A percentile compares a stretch with the other conserved stretches of the same genome.
Evolutionary conservation across 306 rosid species (phyloP).

Genomic region (Dicorynia guianensis): DNA sequence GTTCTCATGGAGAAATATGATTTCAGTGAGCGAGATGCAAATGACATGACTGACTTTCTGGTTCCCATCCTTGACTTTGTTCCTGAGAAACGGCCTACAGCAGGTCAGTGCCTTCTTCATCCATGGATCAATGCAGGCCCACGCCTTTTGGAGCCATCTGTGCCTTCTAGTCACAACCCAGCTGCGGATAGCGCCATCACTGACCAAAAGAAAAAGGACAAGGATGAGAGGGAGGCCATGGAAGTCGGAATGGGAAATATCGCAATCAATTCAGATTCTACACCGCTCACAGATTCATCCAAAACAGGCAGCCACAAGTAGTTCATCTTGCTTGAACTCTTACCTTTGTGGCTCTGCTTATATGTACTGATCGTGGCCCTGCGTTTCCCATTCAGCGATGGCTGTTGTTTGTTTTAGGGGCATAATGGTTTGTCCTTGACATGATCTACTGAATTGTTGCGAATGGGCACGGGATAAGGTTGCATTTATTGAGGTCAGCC

Average conservation of each 20-base stretch:
- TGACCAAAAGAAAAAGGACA: slow-evolving; percentile 67
- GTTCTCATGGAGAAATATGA: slow-evolving; percentile 91
- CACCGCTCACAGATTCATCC: slow-evolving; percentile 49
- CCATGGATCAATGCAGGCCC: slow-evolving; percentile 89
- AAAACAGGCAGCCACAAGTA: slow-evolving; percentile 49
- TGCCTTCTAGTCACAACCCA: slow-evolving; percentile 51
- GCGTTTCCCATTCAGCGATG: slow-evolving; percentile 25
- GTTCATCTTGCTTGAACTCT: slow-evolving; percentile 45
- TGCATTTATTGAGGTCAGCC: slow-evolving; percentile 26
- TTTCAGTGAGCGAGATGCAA: slow-evolving; percentile 84
- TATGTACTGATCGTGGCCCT: slow-evolving; percentile 16
- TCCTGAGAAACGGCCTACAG: slow-evolving; percentile 92
- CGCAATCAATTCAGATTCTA: slow-evolving; percentile 55
- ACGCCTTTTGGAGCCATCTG: slow-evolving; percentile 70
- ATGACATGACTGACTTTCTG: slow-evolving; percentile 69
- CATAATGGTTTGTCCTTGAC: slow-evolving; percentile 30
- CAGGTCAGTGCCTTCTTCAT: slow-evolving; percentile 86
- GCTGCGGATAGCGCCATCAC: slow-evolving; percentile 38
- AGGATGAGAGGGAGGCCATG: slow-evolving; percentile 75
- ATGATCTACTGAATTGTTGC: neutral
- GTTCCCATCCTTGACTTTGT: slow-evolving; percentile 92
- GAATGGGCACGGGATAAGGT: slow-evolving; percentile 14
- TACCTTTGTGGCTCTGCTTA: slow-evolving; percentile 28
- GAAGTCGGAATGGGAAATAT: slow-evolving; percentile 48
- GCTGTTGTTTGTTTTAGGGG: slow-evolving; percentile 30